Evolutionary conservation across 345 rosid genomes (phyloP), one percentile per base, ranked within the genome.

Genomic region (Acer yangbiense): DNA sequence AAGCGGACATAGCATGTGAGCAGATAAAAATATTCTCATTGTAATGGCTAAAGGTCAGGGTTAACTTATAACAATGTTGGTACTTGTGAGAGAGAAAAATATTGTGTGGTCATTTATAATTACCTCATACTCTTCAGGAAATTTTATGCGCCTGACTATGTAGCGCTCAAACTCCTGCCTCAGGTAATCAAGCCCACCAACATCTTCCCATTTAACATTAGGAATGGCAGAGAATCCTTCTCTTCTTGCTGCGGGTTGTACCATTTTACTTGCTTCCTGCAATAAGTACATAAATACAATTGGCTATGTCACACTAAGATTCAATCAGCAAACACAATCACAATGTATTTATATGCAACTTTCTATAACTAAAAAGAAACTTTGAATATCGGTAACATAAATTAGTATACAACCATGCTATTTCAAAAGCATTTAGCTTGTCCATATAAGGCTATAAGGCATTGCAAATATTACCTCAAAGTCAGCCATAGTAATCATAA

Each of bases 161-260:
- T 90, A 85, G 50, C 86, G 89, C 67, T 94, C 92, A 81, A 96
- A 90, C 78, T 89, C 92, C 63, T 77, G 74, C 81, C 93, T 90
- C 68, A 94, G 80, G 71, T 80, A 85, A 66, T 87, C 85, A 74
- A 96, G 97, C 71, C 99, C 99, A 61, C 99, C 99, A 61, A 96
- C 98, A 83, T 96, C 93, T 71, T 90, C 97, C 99, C 99, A 96
- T 73, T 84, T 91, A 7, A 90, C 95, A 84, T 91, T 80, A 64
- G 98, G 99, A 77, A 94, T 86, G 57, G 88, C 75, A 67, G 99
- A 86, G 78, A 94, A 96, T 73, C 99, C 99, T 82, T 93, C 98
- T 87, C 98, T 86, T 78, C 88, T 90, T 60, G 82, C 87, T 66
- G 98, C 91, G n/a, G 97, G 96, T 70, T 95, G 93, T 72, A 92